phyloP scores from a whole-genome alignment of 306 rosid genomes.

The Medicago arabica region DNA sequence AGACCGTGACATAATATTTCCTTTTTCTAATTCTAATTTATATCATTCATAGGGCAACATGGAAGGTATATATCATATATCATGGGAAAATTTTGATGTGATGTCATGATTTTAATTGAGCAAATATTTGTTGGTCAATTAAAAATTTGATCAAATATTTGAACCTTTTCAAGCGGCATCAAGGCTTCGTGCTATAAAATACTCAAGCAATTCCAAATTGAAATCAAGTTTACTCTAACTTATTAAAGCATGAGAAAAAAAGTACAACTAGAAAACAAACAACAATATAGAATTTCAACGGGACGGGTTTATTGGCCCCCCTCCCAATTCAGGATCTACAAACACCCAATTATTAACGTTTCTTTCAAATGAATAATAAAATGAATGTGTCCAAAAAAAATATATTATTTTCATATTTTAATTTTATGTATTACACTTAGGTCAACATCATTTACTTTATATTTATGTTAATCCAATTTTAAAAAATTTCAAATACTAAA shows the following conservation, averaged over 20 bases:
- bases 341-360: constrained; percentile 29
- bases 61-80: not conserved
- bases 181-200: not conserved
- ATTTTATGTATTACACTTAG: too few relatives aligned
- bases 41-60: not conserved
- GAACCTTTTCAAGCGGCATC: not conserved
- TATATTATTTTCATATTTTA: too few relatives aligned
- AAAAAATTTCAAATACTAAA: too few relatives aligned
- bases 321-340: constrained; percentile 35
- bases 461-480: too few relatives aligned
- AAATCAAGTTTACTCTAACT: not conserved
- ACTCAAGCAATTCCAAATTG: constrained; percentile 7
- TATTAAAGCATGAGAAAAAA: not conserved
- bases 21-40: not conserved
- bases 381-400: too few relatives aligned
- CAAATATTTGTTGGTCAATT: not conserved
- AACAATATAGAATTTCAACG: constrained; percentile 42
- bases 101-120: not conserved
- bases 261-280: constrained; percentile 40
- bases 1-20: not conserved
- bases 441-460: too few relatives aligned
- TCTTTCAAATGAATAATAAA: not conserved
- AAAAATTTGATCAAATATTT: not conserved
- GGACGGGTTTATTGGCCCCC: constrained; percentile 44
- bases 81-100: not conserved